Evolutionary conservation across 768 basidiomycete genomes (phyloP).

Genomic region (Xerocomellus chrysenteron): DNA sequence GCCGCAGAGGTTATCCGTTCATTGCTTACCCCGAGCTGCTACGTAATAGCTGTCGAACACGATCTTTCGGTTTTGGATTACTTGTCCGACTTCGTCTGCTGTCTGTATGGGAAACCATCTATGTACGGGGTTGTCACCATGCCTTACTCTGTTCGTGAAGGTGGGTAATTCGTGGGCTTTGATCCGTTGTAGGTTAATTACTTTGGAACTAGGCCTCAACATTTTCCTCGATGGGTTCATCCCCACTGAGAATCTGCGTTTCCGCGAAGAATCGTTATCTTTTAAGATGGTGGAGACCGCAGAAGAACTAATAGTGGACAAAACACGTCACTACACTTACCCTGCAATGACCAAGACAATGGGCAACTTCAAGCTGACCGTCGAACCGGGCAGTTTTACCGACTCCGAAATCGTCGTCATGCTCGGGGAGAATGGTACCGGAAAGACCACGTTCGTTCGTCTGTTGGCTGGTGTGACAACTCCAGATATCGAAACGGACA

Average conservation of each 20-base stretch:
- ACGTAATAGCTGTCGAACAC: constrained; percentile 98
- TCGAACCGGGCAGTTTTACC: constrained; percentile 89
- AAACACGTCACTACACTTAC: constrained; percentile 88
- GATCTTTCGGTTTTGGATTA: constrained; percentile 98
- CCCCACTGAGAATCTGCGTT: constrained; percentile 97
- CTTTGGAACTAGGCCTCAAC: constrained; percentile 74
- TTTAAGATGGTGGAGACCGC: constrained; percentile 99
- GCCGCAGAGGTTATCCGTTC: constrained; percentile 95
- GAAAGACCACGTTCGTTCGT: constrained; percentile 98
- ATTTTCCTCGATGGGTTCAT: constrained; percentile 99
- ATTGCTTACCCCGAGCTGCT: constrained; percentile 78
- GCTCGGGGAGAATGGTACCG: constrained; percentile 98
- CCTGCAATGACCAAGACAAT: constrained; percentile 97
- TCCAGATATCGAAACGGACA: constrained; percentile 82
- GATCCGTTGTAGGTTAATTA: constrained; percentile 1
- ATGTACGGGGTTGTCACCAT: constrained; percentile 99
- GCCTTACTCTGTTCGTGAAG: constrained; percentile 98
- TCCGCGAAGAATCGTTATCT: constrained; percentile 91
- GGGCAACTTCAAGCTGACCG: constrained; percentile 92
- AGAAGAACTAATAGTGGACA: constrained; percentile 84
- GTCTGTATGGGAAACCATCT: constrained; percentile 94
- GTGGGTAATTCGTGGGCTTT: constrained; percentile 38
- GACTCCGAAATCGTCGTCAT: constrained; percentile 99
- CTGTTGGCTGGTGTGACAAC: constrained; percentile 83
- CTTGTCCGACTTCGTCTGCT: constrained; percentile 97